phyloP scores from a whole-genome alignment of 371 early-diverging fungal genomes.

The Apophysomyces sp. region DNA sequence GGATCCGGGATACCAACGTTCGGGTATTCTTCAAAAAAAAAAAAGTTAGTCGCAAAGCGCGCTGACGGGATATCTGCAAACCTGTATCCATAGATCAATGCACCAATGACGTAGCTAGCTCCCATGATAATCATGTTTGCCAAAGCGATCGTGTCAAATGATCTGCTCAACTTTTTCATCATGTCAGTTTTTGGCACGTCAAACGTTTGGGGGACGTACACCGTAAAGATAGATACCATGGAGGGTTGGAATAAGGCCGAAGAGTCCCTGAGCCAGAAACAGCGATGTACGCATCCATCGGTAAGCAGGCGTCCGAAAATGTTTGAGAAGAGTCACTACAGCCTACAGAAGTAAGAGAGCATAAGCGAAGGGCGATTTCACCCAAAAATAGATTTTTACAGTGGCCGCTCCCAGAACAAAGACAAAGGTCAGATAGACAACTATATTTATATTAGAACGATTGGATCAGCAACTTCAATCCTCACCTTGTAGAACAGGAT shows the following conservation, averaged over 20 bases:
- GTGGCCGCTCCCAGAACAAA: constrained; percentile 10
- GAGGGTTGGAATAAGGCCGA: constrained; percentile 74
- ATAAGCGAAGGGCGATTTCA: no score
- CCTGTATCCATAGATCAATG: constrained; percentile 79
- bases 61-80: not conserved
- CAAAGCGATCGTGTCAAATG: constrained; percentile 61
- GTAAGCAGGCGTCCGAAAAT: constrained; percentile 74
- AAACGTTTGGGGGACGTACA: constrained; percentile 43
- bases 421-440: not conserved
- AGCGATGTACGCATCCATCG: constrained; percentile 76
- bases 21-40: constrained; percentile 45
- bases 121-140: constrained; percentile 72
- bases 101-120: constrained; percentile 76
- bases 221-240: constrained; percentile 75
- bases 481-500: constrained; percentile 29
- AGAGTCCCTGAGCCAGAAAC: constrained; percentile 80
- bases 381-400: not conserved
- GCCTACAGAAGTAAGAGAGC: constrained; percentile 31
- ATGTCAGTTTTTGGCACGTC: not conserved
- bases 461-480: not conserved
- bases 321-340: constrained; percentile 54
- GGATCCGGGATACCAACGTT: constrained; percentile 59
- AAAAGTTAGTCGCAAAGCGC: not conserved
- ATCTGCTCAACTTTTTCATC: constrained; percentile 25
- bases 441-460: not conserved